A percentile compares a stretch with the other conserved stretches of the same genome.
phyloP scores from a whole-genome alignment of 352 stramenopile species.

The Phytophthora melonis region DNA sequence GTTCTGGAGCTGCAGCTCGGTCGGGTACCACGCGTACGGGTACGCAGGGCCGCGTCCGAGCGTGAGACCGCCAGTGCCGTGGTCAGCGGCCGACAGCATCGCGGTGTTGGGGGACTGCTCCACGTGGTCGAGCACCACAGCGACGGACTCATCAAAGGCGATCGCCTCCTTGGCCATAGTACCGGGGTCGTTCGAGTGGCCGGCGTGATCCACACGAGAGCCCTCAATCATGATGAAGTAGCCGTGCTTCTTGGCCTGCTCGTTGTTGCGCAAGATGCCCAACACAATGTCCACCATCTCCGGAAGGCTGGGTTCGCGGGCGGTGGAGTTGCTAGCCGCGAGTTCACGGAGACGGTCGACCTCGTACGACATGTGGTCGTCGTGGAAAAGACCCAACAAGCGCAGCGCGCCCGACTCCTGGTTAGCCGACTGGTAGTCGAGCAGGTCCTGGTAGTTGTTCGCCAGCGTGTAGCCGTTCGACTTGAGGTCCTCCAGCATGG shows the following conservation, averaged over 20 bases:
- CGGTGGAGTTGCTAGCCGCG: conserved; percentile 43
- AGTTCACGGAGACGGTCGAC: conserved; percentile 61
- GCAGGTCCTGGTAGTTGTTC: conserved; percentile 65
- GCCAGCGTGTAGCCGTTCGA: conserved; percentile 58
- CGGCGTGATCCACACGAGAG: conserved; percentile 72
- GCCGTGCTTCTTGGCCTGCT: conserved; percentile 71
- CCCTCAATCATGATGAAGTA: conserved; percentile 84
- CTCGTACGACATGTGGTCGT: conserved; percentile 77
- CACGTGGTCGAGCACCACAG: conserved; percentile 66
- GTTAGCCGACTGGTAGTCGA: conserved; percentile 63
- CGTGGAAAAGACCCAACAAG: conserved; percentile 68
- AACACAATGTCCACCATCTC: conserved; percentile 76
- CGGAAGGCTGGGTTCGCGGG: conserved; percentile 59
- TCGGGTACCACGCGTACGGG: conserved; percentile 64
- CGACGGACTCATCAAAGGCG: conserved; percentile 72
- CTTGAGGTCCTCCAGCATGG: conserved; percentile 52
- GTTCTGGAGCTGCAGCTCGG: conserved; percentile 56
- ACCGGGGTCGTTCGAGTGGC: conserved; percentile 74
- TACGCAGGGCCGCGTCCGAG: conserved; percentile 47
- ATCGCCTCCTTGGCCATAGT: conserved; percentile 77
- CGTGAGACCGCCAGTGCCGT: conserved; percentile 72
- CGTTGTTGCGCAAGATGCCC: conserved; percentile 71
- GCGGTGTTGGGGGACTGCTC: conserved; percentile 58
- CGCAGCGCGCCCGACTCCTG: conserved; percentile 58
- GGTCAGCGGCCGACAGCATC: conserved; percentile 66